A percentile compares a stretch with the other conserved stretches of the same genome.
Conservation (phyloP, 805 yeast genomes). For the Kodamaea hsintzibuensis region DNA sequence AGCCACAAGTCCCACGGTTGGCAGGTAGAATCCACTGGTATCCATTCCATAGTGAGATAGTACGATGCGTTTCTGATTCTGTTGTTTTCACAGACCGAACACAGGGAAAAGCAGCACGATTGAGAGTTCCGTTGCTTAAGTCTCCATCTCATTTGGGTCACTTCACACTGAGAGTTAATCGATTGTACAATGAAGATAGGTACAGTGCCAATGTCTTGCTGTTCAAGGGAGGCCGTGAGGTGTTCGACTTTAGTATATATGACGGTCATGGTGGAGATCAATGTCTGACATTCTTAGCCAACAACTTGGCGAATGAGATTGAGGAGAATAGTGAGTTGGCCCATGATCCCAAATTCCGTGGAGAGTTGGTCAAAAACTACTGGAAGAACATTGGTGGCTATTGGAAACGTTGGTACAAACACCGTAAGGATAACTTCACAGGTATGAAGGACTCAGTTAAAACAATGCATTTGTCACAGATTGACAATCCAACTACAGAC, state of each 20-base stretch:
- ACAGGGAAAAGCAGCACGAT: slow-evolving; percentile 15
- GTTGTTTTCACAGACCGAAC: not conserved
- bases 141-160: slow-evolving; percentile 83
- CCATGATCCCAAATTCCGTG: slow-evolving; percentile 28
- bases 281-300: slow-evolving; percentile 62
- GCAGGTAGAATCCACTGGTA: not conserved
- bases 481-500: slow-evolving; percentile 46
- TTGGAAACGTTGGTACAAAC: slow-evolving; percentile 76
- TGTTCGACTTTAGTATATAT: slow-evolving; percentile 71
- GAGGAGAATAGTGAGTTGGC: slow-evolving; percentile 42
- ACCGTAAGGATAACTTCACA: slow-evolving; percentile 35
- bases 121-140: slow-evolving; percentile 57
- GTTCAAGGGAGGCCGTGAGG: slow-evolving; percentile 19
- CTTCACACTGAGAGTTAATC: slow-evolving; percentile 68
- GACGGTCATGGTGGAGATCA: slow-evolving; percentile 95
- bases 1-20: not conserved
- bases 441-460: slow-evolving; percentile 21
- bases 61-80: not conserved
- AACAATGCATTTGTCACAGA: slow-evolving; percentile 11
- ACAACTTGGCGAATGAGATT: slow-evolving; percentile 52
- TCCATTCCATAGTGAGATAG: not conserved
- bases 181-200: slow-evolving; percentile 80
- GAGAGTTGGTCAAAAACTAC: slow-evolving; percentile 55
- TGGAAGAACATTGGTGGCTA: slow-evolving; percentile 69
- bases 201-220: slow-evolving; percentile 64